Conservation (phyloP, 179 eudicot species). For the Drosera spatulata region DNA sequence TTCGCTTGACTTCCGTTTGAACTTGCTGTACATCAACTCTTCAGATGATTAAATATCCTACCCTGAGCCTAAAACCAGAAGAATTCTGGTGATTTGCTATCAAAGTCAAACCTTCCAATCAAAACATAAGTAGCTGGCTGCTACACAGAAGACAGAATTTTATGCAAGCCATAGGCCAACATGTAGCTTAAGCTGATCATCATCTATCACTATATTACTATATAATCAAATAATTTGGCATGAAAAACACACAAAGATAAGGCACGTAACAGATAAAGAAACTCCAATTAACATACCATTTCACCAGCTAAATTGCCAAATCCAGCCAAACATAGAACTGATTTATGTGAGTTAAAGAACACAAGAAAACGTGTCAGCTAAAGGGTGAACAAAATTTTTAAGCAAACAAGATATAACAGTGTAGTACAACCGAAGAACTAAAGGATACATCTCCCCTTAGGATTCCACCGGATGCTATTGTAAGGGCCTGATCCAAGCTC, state of each 20-base stretch:
- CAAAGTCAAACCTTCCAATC: too few species aligned
- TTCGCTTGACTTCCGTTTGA: too few species aligned
- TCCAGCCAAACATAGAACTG: conserved; percentile 96
- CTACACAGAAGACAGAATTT: too few species aligned
- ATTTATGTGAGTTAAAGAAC: conserved; percentile 4
- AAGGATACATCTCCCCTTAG: conserved; percentile 97
- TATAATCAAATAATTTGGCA: too few species aligned
- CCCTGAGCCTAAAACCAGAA: too few species aligned
- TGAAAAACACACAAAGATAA: background rate
- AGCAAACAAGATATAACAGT: conserved; percentile 2
- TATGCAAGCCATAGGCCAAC: too few species aligned
- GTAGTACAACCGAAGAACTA: conserved; percentile 2
- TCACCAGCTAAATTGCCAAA: conserved; percentile 98
- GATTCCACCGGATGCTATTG: conserved; percentile 94
- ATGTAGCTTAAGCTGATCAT: too few species aligned
- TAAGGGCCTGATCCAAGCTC: conserved; percentile 96
- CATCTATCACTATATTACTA: too few species aligned
- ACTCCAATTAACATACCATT: conserved; percentile 51
- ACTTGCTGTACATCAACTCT: too few species aligned
- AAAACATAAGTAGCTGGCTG: too few species aligned
- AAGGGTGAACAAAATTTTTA: background rate
- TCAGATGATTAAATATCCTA: too few species aligned
- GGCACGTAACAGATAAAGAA: background rate
- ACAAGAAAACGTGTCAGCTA: background rate
- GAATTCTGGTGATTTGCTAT: too few species aligned